Evolutionary conservation across 2,329 filamentous ascomycete genomes (phyloP).

Genomic region (Colletotrichum zoysiae): DNA sequence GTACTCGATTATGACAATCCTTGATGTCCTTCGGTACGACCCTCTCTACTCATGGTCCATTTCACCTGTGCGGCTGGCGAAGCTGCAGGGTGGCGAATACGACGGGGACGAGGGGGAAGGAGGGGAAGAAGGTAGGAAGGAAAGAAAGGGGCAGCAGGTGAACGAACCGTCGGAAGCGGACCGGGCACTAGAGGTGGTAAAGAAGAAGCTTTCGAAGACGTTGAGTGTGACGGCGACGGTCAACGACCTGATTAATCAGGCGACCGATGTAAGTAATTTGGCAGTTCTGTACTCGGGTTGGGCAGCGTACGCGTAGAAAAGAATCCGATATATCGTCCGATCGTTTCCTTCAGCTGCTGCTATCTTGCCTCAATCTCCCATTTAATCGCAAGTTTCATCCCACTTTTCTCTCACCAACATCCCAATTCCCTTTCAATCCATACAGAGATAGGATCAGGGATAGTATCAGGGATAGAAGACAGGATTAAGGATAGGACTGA

Average conservation of each 20-base stretch:
- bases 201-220: conserved; percentile 95
- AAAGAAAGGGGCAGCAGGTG: conserved; percentile 51
- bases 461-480: no score
- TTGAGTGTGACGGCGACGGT: conserved; percentile 95
- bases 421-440: no score
- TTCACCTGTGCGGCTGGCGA: conserved; percentile 75
- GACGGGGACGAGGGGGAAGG: conserved; percentile 48
- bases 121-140: conserved; percentile 56
- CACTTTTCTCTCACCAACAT: no score
- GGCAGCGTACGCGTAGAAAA: conserved; percentile 56
- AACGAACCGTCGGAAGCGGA: conserved; percentile 83
- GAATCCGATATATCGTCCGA: neutral
- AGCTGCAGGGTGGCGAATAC: conserved; percentile 72
- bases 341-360: neutral
- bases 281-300: conserved; percentile 84
- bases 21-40: conserved; percentile 98
- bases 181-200: conserved; percentile 89
- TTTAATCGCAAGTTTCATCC: no score
- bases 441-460: neutral
- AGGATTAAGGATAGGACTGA: no score
- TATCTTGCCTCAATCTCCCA: no score
- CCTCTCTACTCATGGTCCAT: conserved; percentile 97
- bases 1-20: conserved; percentile 97
- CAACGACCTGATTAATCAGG: conserved; percentile 96
- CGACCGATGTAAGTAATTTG: conserved; percentile 91